Conservation (phyloP, 2,329 filamentous ascomycete species). For the Ophiosphaerella herpotricha region DNA sequence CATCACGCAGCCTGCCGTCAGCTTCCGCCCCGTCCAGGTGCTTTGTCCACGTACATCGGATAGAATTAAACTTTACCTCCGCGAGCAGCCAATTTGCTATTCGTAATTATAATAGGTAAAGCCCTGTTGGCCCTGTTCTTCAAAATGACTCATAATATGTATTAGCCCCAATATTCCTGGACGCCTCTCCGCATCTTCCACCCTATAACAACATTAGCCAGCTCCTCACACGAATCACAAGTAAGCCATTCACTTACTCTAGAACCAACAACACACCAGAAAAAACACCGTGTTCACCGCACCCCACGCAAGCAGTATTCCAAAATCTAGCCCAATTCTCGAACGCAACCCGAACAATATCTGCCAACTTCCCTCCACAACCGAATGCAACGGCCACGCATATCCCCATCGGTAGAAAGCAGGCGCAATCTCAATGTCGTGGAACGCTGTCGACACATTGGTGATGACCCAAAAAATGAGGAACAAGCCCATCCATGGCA, state of each 20-base stretch:
- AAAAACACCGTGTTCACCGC: constrained; percentile 60
- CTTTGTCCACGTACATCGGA: too few relatives aligned
- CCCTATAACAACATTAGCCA: constrained; percentile 1
- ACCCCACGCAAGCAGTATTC: constrained; percentile 63
- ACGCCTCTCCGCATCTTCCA: constrained; percentile 24
- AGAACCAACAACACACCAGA: constrained; percentile 53
- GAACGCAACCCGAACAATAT: constrained; percentile 65
- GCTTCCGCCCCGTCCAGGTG: too few relatives aligned
- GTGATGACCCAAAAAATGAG: constrained; percentile 71
- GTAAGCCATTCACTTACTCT: constrained; percentile 22
- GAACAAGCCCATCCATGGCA: constrained; percentile 66
- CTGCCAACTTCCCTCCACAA: constrained; percentile 64
- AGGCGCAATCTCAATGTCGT: constrained; percentile 62
- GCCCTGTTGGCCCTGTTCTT: too few relatives aligned
- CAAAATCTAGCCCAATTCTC: constrained; percentile 64
- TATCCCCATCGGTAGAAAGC: constrained; percentile 67
- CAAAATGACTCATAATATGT: too few relatives aligned
- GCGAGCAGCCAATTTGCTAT: too few relatives aligned
- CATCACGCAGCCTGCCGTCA: too few relatives aligned
- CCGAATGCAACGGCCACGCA: constrained; percentile 66
- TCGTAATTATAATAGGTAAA: too few relatives aligned
- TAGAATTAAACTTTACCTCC: too few relatives aligned
- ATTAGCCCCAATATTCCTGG: constrained; percentile 15
- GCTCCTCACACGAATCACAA: neutral
- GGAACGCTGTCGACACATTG: constrained; percentile 66